These are phyloP conservation scores for Centaurea solstitialis DNA, from an alignment of 129 eudicot genomes.

Conservation along the genomic window DNA sequence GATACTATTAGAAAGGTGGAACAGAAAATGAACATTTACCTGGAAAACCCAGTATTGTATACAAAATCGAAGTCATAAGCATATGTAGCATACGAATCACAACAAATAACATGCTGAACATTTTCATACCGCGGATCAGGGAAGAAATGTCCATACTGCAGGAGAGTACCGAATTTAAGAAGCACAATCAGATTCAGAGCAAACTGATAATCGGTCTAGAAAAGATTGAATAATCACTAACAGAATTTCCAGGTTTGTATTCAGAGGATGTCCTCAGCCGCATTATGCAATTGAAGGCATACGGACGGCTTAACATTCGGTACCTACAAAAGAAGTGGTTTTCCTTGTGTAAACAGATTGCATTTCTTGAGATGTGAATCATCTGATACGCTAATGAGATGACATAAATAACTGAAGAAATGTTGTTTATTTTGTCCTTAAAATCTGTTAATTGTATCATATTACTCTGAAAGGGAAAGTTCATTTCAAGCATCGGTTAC, in stretches of 20 bases:
- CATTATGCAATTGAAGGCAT: slow-evolving; percentile 84
- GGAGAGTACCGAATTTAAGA: slow-evolving; percentile 10
- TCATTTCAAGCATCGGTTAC: slow-evolving; percentile 29
- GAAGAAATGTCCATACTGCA: slow-evolving; percentile 98
- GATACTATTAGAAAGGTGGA: neutral
- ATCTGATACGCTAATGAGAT: neutral
- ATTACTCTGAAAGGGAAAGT: no score
- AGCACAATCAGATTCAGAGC: slow-evolving; percentile 2
- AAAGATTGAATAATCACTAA: slow-evolving; percentile 31
- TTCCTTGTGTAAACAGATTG: neutral
- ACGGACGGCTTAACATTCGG: slow-evolving; percentile 96
- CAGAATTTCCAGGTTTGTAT: slow-evolving; percentile 82
- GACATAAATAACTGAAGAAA: neutral
- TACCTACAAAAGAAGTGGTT: slow-evolving; percentile 53
- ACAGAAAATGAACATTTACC: slow-evolving; percentile 45
- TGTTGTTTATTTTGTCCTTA: no score
- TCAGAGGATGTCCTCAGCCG: slow-evolving; percentile 88
- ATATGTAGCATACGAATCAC: slow-evolving; percentile 95
- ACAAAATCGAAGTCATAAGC: slow-evolving; percentile 92
- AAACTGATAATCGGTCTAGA: neutral
- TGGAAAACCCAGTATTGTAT: slow-evolving; percentile 67
- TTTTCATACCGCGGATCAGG: slow-evolving; percentile 98
- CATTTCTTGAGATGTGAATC: neutral
- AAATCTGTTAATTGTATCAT: no score
- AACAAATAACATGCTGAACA: slow-evolving; percentile 93